phyloP scores from a whole-genome alignment of 108 stramenopile genomes.

The Cylindrotheca fusiformis region DNA sequence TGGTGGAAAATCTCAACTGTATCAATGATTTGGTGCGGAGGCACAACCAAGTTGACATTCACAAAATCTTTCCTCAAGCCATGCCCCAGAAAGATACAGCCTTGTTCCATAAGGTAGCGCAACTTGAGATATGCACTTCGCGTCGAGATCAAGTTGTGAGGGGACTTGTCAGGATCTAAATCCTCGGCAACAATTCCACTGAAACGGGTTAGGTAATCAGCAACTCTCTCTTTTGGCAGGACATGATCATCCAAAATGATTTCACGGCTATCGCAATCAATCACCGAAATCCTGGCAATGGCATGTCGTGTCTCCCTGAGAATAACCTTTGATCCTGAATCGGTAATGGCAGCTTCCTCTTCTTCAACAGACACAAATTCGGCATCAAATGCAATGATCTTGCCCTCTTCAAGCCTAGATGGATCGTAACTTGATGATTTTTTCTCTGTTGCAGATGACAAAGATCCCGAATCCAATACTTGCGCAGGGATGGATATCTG shows the following conservation, averaged over 20 bases:
- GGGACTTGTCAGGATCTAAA: constrained; percentile 77
- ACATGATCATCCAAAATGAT: constrained; percentile 93
- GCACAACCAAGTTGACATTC: constrained; percentile 83
- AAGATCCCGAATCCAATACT: constrained; percentile 63
- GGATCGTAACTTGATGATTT: constrained; percentile 8
- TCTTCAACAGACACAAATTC: constrained; percentile 89
- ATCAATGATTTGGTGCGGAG: constrained; percentile 91
- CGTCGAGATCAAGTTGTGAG: constrained; percentile 83
- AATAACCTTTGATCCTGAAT: constrained; percentile 77
- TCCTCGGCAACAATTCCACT: constrained; percentile 85
- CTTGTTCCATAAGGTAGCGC: constrained; percentile 84
- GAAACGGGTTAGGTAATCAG: constrained; percentile 95
- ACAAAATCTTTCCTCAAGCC: constrained; percentile 87
- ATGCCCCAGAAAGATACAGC: constrained; percentile 88
- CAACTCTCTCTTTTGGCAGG: constrained; percentile 86
- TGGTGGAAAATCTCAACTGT: constrained; percentile 90
- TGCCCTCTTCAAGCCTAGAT: constrained; percentile 46
- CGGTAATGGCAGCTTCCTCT: constrained; percentile 70
- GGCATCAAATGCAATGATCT: constrained; percentile 84
- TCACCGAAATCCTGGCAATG: constrained; percentile 84
- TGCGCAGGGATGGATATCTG: constrained; percentile 23
- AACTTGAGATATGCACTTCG: constrained; percentile 90
- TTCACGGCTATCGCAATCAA: constrained; percentile 62
- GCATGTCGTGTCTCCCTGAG: constrained; percentile 77
- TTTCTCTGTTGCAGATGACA: constrained; percentile 34